Conservation (phyloP, 1,284 basidiomycete species). For the Apiotrichum montevideense region DNA sequence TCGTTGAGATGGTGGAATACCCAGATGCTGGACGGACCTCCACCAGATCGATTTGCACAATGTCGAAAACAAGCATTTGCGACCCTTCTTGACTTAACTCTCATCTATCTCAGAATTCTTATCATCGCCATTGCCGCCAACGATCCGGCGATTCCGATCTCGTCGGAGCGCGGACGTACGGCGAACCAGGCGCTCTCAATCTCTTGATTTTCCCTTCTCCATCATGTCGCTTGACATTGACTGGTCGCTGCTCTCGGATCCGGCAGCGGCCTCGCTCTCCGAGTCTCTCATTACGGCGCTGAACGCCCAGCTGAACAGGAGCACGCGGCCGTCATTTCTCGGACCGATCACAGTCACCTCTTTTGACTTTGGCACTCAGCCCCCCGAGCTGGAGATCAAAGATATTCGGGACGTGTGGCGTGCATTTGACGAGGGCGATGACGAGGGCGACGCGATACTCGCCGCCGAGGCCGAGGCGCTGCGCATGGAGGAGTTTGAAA, state of each 20-base stretch:
- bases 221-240: slow-evolving; percentile 54
- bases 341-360: slow-evolving; percentile 80
- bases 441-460: slow-evolving; percentile 51
- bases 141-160: no score
- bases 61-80: no score
- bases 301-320: slow-evolving; percentile 67
- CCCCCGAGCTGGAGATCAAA: slow-evolving; percentile 81
- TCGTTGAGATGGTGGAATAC: no score
- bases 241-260: slow-evolving; percentile 49
- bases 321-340: slow-evolving; percentile 79
- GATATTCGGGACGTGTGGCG: slow-evolving; percentile 90
- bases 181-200: no score
- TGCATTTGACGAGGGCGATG: slow-evolving; percentile 77
- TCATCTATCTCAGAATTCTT: no score
- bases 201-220: background rate
- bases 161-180: no score
- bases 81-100: no score
- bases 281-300: slow-evolving; percentile 66
- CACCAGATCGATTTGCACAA: no score
- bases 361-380: slow-evolving; percentile 75
- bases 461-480: slow-evolving; percentile 7
- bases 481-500: background rate
- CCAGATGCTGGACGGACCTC: no score
- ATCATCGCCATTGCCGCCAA: no score
- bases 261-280: slow-evolving; percentile 55